Evolutionary conservation across 805 yeast species (phyloP), one percentile per base, ranked within the genome.

Genomic region (Pichia scutulata): DNA sequence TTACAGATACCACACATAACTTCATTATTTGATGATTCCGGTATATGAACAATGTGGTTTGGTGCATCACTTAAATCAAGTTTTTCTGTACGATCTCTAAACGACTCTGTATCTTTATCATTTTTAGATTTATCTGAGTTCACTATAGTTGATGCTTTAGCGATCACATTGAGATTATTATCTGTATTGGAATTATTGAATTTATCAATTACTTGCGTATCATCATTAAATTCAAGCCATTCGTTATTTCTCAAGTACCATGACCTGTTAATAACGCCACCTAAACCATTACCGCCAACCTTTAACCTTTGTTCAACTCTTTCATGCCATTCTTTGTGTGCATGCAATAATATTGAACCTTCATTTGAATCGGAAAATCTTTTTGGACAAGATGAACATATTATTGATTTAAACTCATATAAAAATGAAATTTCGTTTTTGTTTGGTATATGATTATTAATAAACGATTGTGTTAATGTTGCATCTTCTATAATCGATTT

Each of bases 281-380:
- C 69, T 8, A 73, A 63, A 9, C 62, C 59, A 36, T 63, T 64
- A 30, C 46, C 51, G 22, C 47, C 53, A 12, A 41, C 23, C 43
- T 80, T 78, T 44, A 86, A 71, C 59, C 85, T 82, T 63, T 87
- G 88, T 66, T 89, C 92, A 42, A 88, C 85, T 59, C 98, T 78
- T 71, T 89, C 89, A 71, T 92, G 98, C 97, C 97, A 92, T 66
- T 92, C 99, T 56, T 89, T 70, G 67, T 93, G 99, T 18, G 78
- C 73, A 47, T 82, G 78, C 52, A 77, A 77, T 44, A 69, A 67
- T 7, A 67, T 66, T 39, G 67, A 69, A 16, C 89, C 95, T 44
- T 73, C 77, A 2, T 67, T 70, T 36, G 82, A 78, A 48, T 77
- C 76, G 4, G 79, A 73, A 63, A 89, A 93, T 55, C 99, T 70